Evolutionary conservation across 257 asterid species (phyloP).

Genomic region (Perilla frutescens): DNA sequence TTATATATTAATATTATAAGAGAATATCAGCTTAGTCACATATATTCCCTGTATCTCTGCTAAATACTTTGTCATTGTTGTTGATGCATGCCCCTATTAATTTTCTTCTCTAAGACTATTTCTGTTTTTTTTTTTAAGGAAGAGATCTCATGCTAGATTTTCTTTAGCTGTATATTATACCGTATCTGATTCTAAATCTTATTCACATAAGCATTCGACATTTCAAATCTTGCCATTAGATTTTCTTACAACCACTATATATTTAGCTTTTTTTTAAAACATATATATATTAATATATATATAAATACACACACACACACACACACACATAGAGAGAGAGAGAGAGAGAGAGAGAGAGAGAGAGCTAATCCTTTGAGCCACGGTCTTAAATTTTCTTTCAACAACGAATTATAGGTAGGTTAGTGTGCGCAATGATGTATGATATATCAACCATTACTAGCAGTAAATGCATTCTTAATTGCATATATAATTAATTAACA

Average conservation of each 20-base stretch:
- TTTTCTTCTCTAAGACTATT: not conserved
- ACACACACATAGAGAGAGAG: too few species aligned
- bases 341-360: too few species aligned
- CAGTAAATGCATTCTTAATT: constrained; percentile 23
- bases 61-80: constrained; percentile 42
- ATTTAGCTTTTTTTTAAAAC: not conserved
- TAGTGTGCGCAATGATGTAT: not conserved
- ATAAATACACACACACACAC: too few species aligned
- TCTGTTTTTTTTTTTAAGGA: constrained; percentile 23
- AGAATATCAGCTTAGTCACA: not conserved
- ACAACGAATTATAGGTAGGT: not conserved
- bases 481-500: not conserved
- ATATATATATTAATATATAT: not conserved
- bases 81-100: not conserved
- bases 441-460: constrained; percentile 36
- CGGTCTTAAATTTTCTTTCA: not conserved
- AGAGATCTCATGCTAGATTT: constrained; percentile 77
- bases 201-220: constrained; percentile 45
- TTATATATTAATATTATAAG: not conserved
- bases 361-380: not conserved
- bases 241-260: constrained; percentile 44
- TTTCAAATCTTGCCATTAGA: constrained; percentile 37
- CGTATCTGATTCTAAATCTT: constrained; percentile 51
- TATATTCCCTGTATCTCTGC: constrained; percentile 45
- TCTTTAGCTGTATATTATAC: constrained; percentile 52